These are phyloP conservation scores for Penicillium canariense DNA, from an alignment of 495 filamentous ascomycete genomes.

Conservation along the genomic window DNA sequence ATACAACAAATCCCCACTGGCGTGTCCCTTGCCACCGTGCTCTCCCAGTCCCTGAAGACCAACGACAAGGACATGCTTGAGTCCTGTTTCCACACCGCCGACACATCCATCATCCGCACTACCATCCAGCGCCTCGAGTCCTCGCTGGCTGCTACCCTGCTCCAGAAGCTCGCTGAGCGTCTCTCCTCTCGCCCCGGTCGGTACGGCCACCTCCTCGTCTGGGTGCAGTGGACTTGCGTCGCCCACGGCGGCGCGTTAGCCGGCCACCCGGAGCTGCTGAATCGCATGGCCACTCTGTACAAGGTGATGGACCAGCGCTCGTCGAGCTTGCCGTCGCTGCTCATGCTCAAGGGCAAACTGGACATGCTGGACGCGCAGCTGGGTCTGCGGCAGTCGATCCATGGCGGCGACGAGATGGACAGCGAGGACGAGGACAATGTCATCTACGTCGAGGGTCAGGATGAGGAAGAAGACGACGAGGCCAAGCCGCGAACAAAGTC, in stretches of 20 bases:
- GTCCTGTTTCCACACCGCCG: conserved; percentile 79
- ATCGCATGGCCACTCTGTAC: conserved; percentile 71
- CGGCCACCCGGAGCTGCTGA: conserved; percentile 72
- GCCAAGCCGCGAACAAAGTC: conserved; percentile 39
- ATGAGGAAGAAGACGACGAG: conserved; percentile 49
- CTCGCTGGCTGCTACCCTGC: conserved; percentile 68
- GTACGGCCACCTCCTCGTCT: conserved; percentile 86
- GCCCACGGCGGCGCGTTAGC: conserved; percentile 91
- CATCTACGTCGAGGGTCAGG: conserved; percentile 83
- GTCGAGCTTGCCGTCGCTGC: conserved; percentile 72
- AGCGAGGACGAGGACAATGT: conserved; percentile 74
- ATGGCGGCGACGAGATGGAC: conserved; percentile 46
- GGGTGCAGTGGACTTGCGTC: conserved; percentile 95
- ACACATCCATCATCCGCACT: conserved; percentile 70
- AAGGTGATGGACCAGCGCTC: conserved; percentile 84
- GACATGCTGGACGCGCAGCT: conserved; percentile 89
- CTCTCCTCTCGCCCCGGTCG: conserved; percentile 84
- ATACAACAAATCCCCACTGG: conserved; percentile 63
- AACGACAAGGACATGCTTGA: conserved; percentile 87
- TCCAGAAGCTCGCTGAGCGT: conserved; percentile 81
- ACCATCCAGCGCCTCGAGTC: conserved; percentile 91
- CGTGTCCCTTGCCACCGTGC: conserved; percentile 80
- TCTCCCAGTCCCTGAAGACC: conserved; percentile 88
- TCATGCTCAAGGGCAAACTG: conserved; percentile 88
- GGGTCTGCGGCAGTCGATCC: conserved; percentile 65